Percentiles rank a stretch among this genome's conserved stretches.
phyloP scores from a whole-genome alignment of 2,329 filamentous ascomycete species.

The Sporothrix curviconia region DNA sequence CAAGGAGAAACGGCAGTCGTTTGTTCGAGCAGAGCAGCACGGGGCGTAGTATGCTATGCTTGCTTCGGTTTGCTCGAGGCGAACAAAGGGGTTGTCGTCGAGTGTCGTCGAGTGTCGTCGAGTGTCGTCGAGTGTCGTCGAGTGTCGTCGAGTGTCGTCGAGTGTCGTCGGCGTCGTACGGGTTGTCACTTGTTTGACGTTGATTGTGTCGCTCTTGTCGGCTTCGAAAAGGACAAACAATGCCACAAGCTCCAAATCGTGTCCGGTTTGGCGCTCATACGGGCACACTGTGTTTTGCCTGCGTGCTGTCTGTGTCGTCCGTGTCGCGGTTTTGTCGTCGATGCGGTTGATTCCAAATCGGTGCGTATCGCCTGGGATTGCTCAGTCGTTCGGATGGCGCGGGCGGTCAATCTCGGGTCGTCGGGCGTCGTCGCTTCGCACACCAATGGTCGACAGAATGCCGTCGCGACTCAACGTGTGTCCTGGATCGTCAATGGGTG shows the following conservation, averaged over 20 bases:
- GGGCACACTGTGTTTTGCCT: neutral
- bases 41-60: too few species aligned
- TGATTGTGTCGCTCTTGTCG: neutral
- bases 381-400: too few species aligned
- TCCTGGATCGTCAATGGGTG: neutral
- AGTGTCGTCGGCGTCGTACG: too few species aligned
- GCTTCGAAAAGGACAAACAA: too few species aligned
- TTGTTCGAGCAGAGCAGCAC: too few species aligned
- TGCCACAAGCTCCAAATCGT: neutral
- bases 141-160: neutral
- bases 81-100: neutral
- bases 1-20: neutral
- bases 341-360: slow-evolving; percentile 3
- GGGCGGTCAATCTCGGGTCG: too few species aligned
- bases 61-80: too few species aligned
- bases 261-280: neutral
- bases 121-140: neutral
- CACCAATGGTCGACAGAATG: neutral
- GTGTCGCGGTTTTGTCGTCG: too few species aligned
- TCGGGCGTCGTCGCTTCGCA: too few species aligned
- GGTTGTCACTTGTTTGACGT: too few species aligned
- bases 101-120: neutral
- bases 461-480: neutral
- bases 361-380: neutral
- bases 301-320: neutral